These are phyloP conservation scores for Dalbergia cultrata DNA, from an alignment of 306 rosid species.

Conservation along the genomic window DNA sequence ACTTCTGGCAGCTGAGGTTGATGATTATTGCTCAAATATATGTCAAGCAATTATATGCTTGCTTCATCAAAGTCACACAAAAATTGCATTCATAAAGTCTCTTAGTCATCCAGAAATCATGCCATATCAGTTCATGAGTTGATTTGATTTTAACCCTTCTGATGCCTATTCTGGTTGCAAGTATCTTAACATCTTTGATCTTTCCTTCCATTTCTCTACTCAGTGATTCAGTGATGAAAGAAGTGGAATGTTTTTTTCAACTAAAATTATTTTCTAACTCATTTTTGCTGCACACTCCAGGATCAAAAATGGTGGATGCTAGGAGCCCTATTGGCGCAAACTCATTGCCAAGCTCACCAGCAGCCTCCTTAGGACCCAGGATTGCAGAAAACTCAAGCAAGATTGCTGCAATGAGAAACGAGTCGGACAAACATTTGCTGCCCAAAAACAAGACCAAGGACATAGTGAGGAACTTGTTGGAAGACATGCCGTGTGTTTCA, in stretches of 20 bases:
- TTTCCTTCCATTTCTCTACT: not conserved
- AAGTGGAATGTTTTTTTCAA: not conserved
- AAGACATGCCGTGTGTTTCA: conserved; percentile 78
- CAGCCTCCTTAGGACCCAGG: not conserved
- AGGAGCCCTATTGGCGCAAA: conserved; percentile 48
- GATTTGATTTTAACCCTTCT: not conserved
- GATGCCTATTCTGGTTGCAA: not conserved
- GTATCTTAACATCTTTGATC: not conserved
- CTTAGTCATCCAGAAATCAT: too few relatives aligned
- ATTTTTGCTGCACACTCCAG: conserved; percentile 6
- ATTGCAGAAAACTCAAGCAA: conserved; percentile 24
- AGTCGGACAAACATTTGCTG: not conserved
- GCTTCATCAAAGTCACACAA: too few relatives aligned
- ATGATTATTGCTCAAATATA: too few relatives aligned
- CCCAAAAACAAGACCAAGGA: conserved; percentile 48
- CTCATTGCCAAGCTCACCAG: conserved; percentile 18
- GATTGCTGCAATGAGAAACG: conserved; percentile 21
- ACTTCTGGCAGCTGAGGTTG: not conserved
- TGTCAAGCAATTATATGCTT: too few relatives aligned
- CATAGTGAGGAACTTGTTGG: conserved; percentile 55
- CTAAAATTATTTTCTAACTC: not conserved
- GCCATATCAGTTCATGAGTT: too few relatives aligned
- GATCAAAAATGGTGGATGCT: conserved; percentile 44
- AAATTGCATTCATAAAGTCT: not conserved
- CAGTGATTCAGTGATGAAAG: not conserved